phyloP scores from a whole-genome alignment of 106 monocot species.

The Posidonia australis region DNA sequence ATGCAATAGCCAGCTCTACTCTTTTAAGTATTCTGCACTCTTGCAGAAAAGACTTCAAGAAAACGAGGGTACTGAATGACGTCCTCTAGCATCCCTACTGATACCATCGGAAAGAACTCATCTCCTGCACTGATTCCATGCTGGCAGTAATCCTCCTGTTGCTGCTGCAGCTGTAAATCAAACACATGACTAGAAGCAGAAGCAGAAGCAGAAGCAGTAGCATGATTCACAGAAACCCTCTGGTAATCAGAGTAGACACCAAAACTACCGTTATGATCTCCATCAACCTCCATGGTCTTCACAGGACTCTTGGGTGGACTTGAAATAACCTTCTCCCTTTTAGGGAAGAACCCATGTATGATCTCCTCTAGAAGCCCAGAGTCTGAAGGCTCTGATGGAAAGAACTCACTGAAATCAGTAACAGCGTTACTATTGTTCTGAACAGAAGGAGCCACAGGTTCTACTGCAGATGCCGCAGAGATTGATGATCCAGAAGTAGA shows the following conservation, averaged over 20 bases:
- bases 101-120: conserved; percentile 9
- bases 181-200: no score
- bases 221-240: no score
- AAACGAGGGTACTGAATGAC: conserved; percentile 14
- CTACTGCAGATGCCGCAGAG: not conserved
- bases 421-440: not conserved
- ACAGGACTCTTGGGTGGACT: not conserved
- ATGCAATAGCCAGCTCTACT: not conserved
- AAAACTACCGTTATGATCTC: not conserved
- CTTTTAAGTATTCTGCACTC: not conserved
- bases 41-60: conserved; percentile 13
- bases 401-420: not conserved
- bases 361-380: conserved; percentile 25
- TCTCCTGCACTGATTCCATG: not conserved
- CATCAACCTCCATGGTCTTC: not conserved
- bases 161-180: no score
- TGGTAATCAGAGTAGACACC: no score
- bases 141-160: no score
- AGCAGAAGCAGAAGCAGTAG: no score
- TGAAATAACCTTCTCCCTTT: not conserved
- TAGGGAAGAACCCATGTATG: conserved; percentile 19
- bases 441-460: no score
- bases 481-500: not conserved
- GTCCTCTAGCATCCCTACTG: conserved; percentile 22
- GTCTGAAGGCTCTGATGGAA: conserved; percentile 10